Evolutionary conservation across 441 rosid species (phyloP).

Genomic region (Adansonia madagascariensis): DNA sequence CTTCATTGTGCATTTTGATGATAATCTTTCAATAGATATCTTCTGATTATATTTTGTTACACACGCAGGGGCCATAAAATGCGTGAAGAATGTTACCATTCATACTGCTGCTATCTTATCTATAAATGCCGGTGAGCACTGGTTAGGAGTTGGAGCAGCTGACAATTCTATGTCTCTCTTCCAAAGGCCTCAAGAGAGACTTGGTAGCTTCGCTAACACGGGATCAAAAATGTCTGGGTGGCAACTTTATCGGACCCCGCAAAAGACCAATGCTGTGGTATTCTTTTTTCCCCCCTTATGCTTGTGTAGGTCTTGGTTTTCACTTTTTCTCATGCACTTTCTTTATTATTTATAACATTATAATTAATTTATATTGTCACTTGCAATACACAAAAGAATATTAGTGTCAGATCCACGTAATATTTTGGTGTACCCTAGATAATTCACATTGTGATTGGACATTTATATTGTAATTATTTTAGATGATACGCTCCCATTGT

Average conservation of each 20-base stretch:
- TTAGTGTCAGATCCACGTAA: background rate
- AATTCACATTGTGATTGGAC: background rate
- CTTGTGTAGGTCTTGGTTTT: constrained; percentile 5
- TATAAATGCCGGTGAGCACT: constrained; percentile 86
- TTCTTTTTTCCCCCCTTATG: constrained; percentile 23
- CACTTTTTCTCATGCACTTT: background rate
- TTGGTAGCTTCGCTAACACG: constrained; percentile 52
- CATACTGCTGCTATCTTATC: constrained; percentile 80
- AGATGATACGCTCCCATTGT: background rate
- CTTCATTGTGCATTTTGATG: constrained; percentile 7
- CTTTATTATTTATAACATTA: background rate
- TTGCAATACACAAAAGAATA: background rate
- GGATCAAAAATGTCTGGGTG: constrained; percentile 88
- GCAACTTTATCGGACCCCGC: constrained; percentile 98
- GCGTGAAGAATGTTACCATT: constrained; percentile 87
- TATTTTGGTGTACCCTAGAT: background rate
- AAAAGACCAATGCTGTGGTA: constrained; percentile 88
- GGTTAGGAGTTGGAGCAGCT: constrained; percentile 97
- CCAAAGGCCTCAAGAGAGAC: constrained; percentile 90
- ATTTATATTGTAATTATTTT: background rate
- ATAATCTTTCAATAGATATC: background rate
- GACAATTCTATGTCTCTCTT: constrained; percentile 98
- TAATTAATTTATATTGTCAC: background rate
- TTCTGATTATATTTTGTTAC: constrained; percentile 19
- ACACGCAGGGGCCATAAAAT: constrained; percentile 70